Base-by-base conservation (phyloP, 768 basidiomycete genomes). In the Podaxis pistillaris region DNA sequence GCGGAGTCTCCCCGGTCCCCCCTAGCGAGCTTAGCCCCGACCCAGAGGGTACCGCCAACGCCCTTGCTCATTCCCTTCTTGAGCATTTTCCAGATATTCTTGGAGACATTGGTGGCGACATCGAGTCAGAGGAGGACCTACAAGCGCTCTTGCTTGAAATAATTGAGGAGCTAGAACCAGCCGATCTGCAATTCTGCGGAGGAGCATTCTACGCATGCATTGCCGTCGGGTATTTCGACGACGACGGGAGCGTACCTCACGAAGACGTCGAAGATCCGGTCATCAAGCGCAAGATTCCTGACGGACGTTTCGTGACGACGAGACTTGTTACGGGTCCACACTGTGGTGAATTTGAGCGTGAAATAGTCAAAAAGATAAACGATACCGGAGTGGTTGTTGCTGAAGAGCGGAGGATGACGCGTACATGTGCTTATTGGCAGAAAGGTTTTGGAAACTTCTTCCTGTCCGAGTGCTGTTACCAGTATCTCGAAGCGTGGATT, bases 141-240 rank as follows among this genome's bases (percentile, higher is more conserved):
- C 4, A 22, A 13, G 24, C 12, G 7, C 46, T 41, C 40, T 26
- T 60, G 4, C 33, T 37, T 4, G 30, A 12, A 19, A 33, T 46
- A 11, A 36, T 62, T 4, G 24, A 30, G 9, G 52, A 15, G 5
- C 41, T 46, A 8, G 17, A 50, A 13, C 26, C 51, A 17, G n/a
- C 26, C 41, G 22, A 59, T 44, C 15, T 60, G 44, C 51, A 50
- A n/a, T 2, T 47, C 41, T 52, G 30, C n/a, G 15, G 58, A 41
- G 7, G 3, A 1, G 44, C 53, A 12, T 63, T 60, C 38, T 36
- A 3, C 11, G 2, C 28, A 4, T 63, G 65, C 30, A 30, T 63
- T 53, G 62, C 62, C 9, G 56, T 66, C 44, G 65, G 58, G 3
- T 60, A 66, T 50, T 53, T 63, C 30, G 17, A 40, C 30, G 8